Conservation (phyloP, 2,329 filamentous ascomycete species). For the Diaporthe helianthi region DNA sequence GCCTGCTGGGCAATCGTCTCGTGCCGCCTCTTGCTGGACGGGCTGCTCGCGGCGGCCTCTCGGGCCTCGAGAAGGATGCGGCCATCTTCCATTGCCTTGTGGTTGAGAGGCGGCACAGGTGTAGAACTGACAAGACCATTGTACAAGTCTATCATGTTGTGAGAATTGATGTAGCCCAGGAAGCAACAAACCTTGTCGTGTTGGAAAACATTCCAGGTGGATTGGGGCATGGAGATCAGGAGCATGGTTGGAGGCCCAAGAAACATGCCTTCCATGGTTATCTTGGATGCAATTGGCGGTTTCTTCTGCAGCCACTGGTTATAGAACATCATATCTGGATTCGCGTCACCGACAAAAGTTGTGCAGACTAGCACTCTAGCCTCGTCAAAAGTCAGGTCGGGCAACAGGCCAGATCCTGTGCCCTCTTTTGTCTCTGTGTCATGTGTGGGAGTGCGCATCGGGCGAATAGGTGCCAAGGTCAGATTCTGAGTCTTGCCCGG, state of each 20-base stretch:
- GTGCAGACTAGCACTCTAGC: constrained; percentile 70
- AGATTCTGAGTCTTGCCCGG: constrained; percentile 60
- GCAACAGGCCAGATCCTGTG: constrained; percentile 53
- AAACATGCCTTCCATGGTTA: constrained; percentile 73
- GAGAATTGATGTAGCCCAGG: constrained; percentile 69
- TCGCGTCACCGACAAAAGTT: constrained; percentile 70
- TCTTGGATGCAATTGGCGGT: constrained; percentile 62
- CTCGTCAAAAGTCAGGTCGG: constrained; percentile 67
- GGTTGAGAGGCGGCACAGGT: constrained; percentile 41
- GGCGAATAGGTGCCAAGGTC: constrained; percentile 56
- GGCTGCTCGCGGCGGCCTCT: constrained; percentile 51
- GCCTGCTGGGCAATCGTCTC: constrained; percentile 36
- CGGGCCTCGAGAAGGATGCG: constrained; percentile 63
- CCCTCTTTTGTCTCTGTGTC: constrained; percentile 38
- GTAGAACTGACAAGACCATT: constrained; percentile 61
- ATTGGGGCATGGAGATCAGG: constrained; percentile 69
- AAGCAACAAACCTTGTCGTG: constrained; percentile 73
- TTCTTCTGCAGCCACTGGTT: constrained; percentile 70
- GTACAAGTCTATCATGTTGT: constrained; percentile 72
- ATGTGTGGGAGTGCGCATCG: constrained; percentile 33
- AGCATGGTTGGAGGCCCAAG: constrained; percentile 71
- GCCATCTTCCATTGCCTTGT: constrained; percentile 56
- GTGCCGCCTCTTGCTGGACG: constrained; percentile 38
- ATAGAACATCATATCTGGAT: constrained; percentile 70
- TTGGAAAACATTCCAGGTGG: constrained; percentile 69